Base-by-base conservation (phyloP, 345 rosid genomes). In the Gossypium anomalum region DNA sequence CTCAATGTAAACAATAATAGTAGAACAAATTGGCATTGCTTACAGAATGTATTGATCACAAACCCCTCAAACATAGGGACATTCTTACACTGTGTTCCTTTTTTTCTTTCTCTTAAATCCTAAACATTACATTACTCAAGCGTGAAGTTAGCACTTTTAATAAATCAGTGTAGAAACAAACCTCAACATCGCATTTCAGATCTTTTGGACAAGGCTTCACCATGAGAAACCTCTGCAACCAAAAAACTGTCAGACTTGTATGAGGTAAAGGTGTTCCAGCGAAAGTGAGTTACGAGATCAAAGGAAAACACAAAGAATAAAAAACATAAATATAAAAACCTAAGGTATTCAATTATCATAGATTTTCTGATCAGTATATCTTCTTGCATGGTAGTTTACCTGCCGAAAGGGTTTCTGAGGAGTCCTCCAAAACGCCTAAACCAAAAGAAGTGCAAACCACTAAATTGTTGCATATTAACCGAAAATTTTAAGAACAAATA, bases 151-250 rank as follows among this genome's bases (percentile, higher is more conserved):
- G 63, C 49, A 17, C 57, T 13, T 45, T 8, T 44, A 23, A 15
- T 16, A 49, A 77, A 75, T 70, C 61, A 80, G 75, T 76, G 7
- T 17, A 69, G 57, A 82, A 78, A 60, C 86, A 68, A 69, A 94
- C 97, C 93, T 94, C 94, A 34, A 92, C 97, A 77, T 92, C 97
- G 58, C 98, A 94, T 84, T 92, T 92, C 74, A 89, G 70, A 80
- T 94, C 97, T 77, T 94, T 94, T 7, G 94, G 93, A 82, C 97
- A 94, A 7, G 94, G 97, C 87, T 89, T 94, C 76, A 92, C 97
- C 92, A 92, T 79, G 81, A 83, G 86, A 74, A 90, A 89, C 80
- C 98, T 89, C 97, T 92, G 87, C 73, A 86, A 77, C 61, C 64
- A 76, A 29, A 72, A 38, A 69, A 58, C 53, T 52, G 51, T 75